These are phyloP conservation scores for Ganoderma leucocontextum DNA, from an alignment of 1,284 basidiomycete genomes.

Conservation along the genomic window DNA sequence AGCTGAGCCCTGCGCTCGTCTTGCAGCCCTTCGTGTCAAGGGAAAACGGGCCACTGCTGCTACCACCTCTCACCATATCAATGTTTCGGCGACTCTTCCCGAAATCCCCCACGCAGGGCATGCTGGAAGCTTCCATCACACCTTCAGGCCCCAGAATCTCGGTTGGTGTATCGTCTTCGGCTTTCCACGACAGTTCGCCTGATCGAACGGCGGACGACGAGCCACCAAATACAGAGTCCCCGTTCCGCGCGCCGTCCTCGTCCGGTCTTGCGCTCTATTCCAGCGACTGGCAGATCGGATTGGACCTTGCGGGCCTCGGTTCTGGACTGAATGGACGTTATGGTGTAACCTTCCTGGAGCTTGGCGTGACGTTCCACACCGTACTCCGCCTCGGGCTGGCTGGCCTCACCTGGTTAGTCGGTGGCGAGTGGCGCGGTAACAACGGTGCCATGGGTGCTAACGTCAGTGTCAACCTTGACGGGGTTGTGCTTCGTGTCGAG, in stretches of 20 bases:
- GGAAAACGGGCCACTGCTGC: constrained; percentile 15
- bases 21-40: constrained; percentile 25
- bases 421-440: constrained; percentile 41
- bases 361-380: constrained; percentile 37
- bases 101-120: constrained; percentile 40
- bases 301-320: constrained; percentile 39
- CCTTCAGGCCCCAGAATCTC: constrained; percentile 33
- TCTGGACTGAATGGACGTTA: constrained; percentile 42
- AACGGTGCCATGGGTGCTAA: constrained; percentile 41
- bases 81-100: constrained; percentile 45
- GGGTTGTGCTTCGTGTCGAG: constrained; percentile 47
- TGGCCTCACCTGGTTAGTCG: constrained; percentile 39
- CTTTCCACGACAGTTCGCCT: constrained; percentile 35
- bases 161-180: constrained; percentile 36
- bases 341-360: constrained; percentile 43
- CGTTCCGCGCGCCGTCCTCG: constrained; percentile 38
- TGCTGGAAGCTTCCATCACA: constrained; percentile 34
- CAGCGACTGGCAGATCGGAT: constrained; percentile 40
- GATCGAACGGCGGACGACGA: constrained; percentile 27
- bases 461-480: constrained; percentile 40
- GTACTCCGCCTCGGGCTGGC: constrained; percentile 36
- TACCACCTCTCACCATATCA: constrained; percentile 41
- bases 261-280: constrained; percentile 41
- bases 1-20: constrained; percentile 21
- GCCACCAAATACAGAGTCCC: constrained; percentile 16